Evolutionary conservation across 495 filamentous ascomycete species (phyloP), one percentile per base, ranked within the genome.

Genomic region (Hapsidospora chrysogenum): DNA sequence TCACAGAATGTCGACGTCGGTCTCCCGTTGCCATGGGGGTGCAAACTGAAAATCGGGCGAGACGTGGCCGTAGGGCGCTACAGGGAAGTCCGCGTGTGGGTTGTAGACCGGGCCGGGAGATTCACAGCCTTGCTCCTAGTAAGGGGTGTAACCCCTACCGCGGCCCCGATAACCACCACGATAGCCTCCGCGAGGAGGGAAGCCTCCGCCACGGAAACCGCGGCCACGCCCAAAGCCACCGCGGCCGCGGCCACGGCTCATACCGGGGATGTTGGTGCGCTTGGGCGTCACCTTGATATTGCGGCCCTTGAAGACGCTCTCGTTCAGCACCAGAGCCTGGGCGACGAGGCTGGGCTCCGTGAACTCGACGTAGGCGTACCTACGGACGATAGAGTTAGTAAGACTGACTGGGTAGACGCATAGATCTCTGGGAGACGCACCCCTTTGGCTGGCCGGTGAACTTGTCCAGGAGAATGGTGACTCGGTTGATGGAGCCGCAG

Each of bases 311-410:
- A 99, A 94, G 40, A 92, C 73, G 55, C 85, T 95, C 54, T 96
- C 92, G 49, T 99, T 96, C 42, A 99, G 61, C 13, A 94, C 84
- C 33, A 99, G 69, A 9, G 92, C 92, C 53, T 92, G 81, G 17
- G 82, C 81, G 37, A 99, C 86, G 20, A 94, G 67, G 53, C 76
- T 83, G 19, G 92, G 89, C 57, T 99, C 92, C 13, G 84, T 78
- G 48, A 99, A 99, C 56, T 99, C 92, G 38, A 99, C 92, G 57
- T 99, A 99, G 45, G 92, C 92, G 57, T 99, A 99, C 20, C 87
- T 96, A 57, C 48, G 52, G 49, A 13, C 9, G 10, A 4, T 14
- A 18, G 4, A n/a, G 9, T 8, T 13, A 36, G 8, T 17, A 8
- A 32, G 5, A 30, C 18, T 3, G 11, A 30, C 2, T 42, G 16